Evolutionary conservation across 202 grass and related monocot genomes (phyloP), one percentile per base, ranked within the genome.

Genomic region (Schoenoplectus tabernaemontani): DNA sequence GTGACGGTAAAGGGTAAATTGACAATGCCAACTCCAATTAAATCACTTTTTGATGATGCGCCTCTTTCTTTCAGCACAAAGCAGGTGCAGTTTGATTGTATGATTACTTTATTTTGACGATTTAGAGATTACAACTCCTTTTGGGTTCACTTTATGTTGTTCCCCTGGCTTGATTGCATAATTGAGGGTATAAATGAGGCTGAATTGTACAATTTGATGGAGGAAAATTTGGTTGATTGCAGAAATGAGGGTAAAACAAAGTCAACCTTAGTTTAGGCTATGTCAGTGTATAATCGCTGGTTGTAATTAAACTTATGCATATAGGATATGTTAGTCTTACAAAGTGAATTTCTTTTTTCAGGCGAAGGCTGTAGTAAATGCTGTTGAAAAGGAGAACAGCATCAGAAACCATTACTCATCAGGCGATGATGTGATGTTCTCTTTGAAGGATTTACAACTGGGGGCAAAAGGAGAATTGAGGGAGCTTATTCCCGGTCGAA

Each of bases 401-500:
- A 86, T 94, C 81, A 85, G 89, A 42, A 59, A 86, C 57, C 67
- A 87, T 24, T 90, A 88, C 68, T 85, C 84, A 15, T 89, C 89
- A 81, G 82, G 89, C 80, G 86, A 54, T 69, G 89, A 97, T 84
- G 44, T 90, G 46, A 33, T 84, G 36, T 64, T 90, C 17, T 98
- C 95, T 76, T 79, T 98, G 85, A 81, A 88, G 81, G 95, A 98
- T 87, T 88, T 97, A 65, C 86, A 94, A 44, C 75, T 94, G 78
- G 95, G 95, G 76, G 89, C 89, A 77, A 87, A 87, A 86, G 89
- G 91, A 78, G 68, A 89, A 89, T 71, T 94, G 39, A 90, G 85
- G 39, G 89, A 92, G 76, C 82, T 94, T 83, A 32, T 98, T 39
- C 88, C 91, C 57, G 91, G 91, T 76, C 80, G 83, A 76, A 84